phyloP scores from a whole-genome alignment of 768 basidiomycete species.

The Auricularia sp. region DNA sequence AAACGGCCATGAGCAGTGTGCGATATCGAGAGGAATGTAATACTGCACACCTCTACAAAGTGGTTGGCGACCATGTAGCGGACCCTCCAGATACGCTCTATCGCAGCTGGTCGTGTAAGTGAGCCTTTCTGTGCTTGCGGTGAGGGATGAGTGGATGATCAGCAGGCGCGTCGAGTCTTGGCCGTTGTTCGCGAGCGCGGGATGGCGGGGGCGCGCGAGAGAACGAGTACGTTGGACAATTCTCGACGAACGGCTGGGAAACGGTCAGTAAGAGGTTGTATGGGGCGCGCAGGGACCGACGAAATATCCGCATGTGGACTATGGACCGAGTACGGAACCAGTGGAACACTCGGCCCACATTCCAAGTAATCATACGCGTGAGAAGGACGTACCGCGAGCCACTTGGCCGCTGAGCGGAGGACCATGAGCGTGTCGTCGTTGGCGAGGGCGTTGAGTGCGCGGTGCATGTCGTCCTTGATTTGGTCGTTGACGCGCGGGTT shows the following conservation, averaged over 20 bases:
- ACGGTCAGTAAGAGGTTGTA: background rate
- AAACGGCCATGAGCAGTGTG: constrained; percentile 1
- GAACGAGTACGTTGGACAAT: constrained; percentile 68
- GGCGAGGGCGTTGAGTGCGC: constrained; percentile 70
- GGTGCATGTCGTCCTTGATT: constrained; percentile 80
- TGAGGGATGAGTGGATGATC: constrained; percentile 87
- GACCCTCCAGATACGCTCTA: constrained; percentile 90
- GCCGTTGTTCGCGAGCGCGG: constrained; percentile 89
- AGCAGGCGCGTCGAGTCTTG: constrained; percentile 94
- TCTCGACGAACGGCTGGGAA: constrained; percentile 62
- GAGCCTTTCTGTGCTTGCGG: constrained; percentile 82
- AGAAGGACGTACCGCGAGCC: constrained; percentile 69
- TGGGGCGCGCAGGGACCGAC: background rate
- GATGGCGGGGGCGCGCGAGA: constrained; percentile 80
- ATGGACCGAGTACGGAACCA: too few species aligned
- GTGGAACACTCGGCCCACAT: too few species aligned
- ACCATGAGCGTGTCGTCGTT: constrained; percentile 99
- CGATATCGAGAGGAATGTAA: background rate
- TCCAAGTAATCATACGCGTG: too few species aligned
- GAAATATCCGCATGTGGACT: too few species aligned
- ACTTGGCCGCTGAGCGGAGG: constrained; percentile 88
- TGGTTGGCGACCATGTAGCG: constrained; percentile 97
- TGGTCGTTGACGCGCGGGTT: constrained; percentile 67
- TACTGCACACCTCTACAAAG: constrained; percentile 72
- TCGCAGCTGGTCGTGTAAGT: constrained; percentile 78